phyloP scores from a whole-genome alignment of 2,329 filamentous ascomycete species.

The Neocatenulostroma microsporum region DNA sequence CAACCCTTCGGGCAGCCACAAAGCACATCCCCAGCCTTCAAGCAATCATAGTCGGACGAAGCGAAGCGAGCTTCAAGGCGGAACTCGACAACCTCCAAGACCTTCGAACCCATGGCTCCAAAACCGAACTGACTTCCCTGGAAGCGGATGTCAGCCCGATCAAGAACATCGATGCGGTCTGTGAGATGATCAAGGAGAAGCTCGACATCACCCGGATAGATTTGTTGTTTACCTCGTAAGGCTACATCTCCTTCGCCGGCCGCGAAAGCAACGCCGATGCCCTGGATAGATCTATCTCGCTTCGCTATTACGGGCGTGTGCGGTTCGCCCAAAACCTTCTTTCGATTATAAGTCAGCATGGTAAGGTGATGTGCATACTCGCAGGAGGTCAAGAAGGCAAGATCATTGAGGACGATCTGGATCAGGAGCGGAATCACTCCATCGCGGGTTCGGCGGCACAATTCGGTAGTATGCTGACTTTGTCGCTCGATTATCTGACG shows the following conservation, averaged over 20 bases:
- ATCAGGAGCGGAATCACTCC: slow-evolving; percentile 11
- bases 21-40: slow-evolving; percentile 12
- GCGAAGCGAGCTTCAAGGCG: slow-evolving; percentile 5
- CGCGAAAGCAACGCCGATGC: slow-evolving; percentile 20
- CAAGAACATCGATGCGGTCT: slow-evolving; percentile 27
- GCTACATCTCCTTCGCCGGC: slow-evolving; percentile 28
- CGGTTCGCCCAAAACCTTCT: slow-evolving; percentile 15
- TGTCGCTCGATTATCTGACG: slow-evolving; percentile 17
- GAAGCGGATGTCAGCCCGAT: slow-evolving; percentile 31
- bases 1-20: slow-evolving; percentile 15
- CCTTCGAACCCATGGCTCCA: no score
- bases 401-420: slow-evolving; percentile 17
- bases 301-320: slow-evolving; percentile 19
- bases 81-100: slow-evolving; percentile 11
- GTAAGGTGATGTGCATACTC: slow-evolving; percentile 14
- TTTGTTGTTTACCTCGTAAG: slow-evolving; percentile 34
- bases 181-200: slow-evolving; percentile 18
- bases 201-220: slow-evolving; percentile 28
- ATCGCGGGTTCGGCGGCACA: slow-evolving; percentile 10
- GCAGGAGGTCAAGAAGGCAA: slow-evolving; percentile 16
- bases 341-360: background rate
- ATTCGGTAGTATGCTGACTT: slow-evolving; percentile 14
- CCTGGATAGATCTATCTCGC: slow-evolving; percentile 15
- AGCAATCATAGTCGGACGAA: slow-evolving; percentile 19
- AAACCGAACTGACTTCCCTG: slow-evolving; percentile 11